Evolutionary conservation across 2,329 filamentous ascomycete genomes (phyloP).

Genomic region (Pseudogymnoascus sp.): DNA sequence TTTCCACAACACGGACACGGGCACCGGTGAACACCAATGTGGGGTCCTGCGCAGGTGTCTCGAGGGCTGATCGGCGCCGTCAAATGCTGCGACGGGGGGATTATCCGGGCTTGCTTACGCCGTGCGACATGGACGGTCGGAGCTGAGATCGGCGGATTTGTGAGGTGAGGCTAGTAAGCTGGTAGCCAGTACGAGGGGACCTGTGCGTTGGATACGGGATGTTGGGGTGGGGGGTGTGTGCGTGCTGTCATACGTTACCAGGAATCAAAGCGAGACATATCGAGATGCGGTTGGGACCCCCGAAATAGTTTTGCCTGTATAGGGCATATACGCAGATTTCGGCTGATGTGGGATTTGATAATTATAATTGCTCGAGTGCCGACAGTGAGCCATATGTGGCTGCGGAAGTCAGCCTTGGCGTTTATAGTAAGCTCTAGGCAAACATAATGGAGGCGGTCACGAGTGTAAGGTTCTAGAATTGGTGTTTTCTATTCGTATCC

Average conservation of each 20-base stretch:
- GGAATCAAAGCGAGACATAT: background rate
- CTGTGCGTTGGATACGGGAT: background rate
- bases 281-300: background rate
- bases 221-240: background rate
- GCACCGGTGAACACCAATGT: too few relatives aligned
- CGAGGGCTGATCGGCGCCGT: background rate
- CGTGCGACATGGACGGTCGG: background rate
- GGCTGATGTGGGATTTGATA: slow-evolving; percentile 4
- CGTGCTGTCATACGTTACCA: background rate
- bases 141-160: background rate
- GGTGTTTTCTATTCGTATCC: slow-evolving; percentile 2
- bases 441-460: background rate
- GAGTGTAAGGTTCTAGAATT: background rate
- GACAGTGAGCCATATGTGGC: background rate
- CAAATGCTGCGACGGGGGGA: background rate
- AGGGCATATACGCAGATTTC: background rate
- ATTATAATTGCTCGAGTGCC: background rate
- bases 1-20: slow-evolving; percentile 1
- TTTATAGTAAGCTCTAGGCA: background rate
- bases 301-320: background rate
- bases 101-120: background rate
- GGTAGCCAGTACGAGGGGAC: background rate
- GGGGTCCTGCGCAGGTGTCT: background rate
- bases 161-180: background rate
- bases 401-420: background rate